These are phyloP conservation scores for Torulaspora indica DNA, from an alignment of 805 yeast genomes.

Conservation along the genomic window DNA sequence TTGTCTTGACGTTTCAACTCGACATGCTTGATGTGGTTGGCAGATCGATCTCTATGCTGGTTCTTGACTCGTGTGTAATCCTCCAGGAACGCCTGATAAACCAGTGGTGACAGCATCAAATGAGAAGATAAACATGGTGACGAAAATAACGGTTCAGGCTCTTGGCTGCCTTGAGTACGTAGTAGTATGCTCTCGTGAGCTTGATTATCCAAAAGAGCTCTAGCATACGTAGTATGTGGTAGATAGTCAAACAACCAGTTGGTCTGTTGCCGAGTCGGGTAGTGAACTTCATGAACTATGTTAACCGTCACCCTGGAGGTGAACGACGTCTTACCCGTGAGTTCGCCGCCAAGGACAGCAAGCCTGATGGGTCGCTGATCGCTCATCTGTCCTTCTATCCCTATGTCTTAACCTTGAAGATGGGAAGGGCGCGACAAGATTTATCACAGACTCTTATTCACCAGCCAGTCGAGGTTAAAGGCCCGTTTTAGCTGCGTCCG, in stretches of 20 bases:
- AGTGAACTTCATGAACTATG: conserved; percentile 60
- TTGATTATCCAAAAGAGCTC: conserved; percentile 46
- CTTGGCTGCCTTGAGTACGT: conserved; percentile 32
- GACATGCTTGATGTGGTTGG: conserved; percentile 12
- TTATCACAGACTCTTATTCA: neutral
- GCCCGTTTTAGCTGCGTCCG: neutral
- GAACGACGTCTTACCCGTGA: conserved; percentile 57
- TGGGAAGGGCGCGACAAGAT: conserved; percentile 2
- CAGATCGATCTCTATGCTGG: conserved; percentile 17
- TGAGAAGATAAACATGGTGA: conserved; percentile 32
- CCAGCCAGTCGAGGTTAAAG: neutral
- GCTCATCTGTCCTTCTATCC: conserved; percentile 1
- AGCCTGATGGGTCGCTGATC: conserved; percentile 46
- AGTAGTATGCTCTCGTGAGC: conserved; percentile 40
- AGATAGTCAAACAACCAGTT: conserved; percentile 53
- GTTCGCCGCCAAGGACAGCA: conserved; percentile 57
- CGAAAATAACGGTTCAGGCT: conserved; percentile 29
- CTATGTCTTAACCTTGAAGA: neutral
- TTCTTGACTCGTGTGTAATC: conserved; percentile 23
- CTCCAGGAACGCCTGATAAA: conserved; percentile 36
- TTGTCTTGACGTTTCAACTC: conserved; percentile 13
- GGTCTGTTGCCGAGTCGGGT: conserved; percentile 63
- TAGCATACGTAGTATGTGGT: conserved; percentile 40
- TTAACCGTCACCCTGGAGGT: conserved; percentile 47
- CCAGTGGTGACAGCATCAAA: conserved; percentile 37